Evolutionary conservation across 129 eudicot genomes (phyloP).

Genomic region (Scalesia atractyloides): DNA sequence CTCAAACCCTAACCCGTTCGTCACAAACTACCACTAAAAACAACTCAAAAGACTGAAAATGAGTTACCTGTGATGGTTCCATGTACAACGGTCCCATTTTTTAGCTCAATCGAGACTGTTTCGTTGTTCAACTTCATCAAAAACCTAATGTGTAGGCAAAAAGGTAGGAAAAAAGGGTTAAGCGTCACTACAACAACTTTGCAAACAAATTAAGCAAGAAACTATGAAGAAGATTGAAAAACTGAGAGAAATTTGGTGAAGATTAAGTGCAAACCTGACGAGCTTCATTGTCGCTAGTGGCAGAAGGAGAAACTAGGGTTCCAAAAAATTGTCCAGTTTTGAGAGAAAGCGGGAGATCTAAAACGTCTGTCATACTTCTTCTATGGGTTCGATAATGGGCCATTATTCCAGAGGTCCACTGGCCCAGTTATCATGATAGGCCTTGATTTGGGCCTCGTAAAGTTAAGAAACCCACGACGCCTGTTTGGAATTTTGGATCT

Average conservation of each 20-base stretch:
- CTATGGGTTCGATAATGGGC: constrained; percentile 22
- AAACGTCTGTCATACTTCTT: constrained; percentile 4
- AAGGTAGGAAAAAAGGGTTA: not conserved
- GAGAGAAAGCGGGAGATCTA: constrained; percentile 39
- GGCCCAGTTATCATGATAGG: not conserved
- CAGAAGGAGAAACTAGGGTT: constrained; percentile 38
- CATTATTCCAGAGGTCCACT: not conserved
- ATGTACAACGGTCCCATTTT: constrained; percentile 72
- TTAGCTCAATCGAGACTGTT: constrained; percentile 78
- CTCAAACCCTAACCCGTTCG: not conserved
- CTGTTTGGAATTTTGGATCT: too few relatives aligned
- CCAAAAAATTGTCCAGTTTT: constrained; percentile 29
- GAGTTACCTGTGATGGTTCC: constrained; percentile 71
- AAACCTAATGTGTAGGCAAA: constrained; percentile 37
- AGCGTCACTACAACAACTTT: not conserved
- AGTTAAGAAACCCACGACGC: too few relatives aligned
- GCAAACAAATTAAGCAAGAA: not conserved
- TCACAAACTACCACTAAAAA: not conserved
- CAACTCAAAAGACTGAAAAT: not conserved
- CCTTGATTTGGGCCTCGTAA: not conserved
- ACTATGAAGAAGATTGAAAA: not conserved
- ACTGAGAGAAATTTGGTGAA: not conserved
- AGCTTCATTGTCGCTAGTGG: constrained; percentile 63
- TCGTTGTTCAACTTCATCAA: constrained; percentile 81
- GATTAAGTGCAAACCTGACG: constrained; percentile 49